phyloP scores from a whole-genome alignment of 371 early-diverging fungal genomes.

The Blakeslea trispora region DNA sequence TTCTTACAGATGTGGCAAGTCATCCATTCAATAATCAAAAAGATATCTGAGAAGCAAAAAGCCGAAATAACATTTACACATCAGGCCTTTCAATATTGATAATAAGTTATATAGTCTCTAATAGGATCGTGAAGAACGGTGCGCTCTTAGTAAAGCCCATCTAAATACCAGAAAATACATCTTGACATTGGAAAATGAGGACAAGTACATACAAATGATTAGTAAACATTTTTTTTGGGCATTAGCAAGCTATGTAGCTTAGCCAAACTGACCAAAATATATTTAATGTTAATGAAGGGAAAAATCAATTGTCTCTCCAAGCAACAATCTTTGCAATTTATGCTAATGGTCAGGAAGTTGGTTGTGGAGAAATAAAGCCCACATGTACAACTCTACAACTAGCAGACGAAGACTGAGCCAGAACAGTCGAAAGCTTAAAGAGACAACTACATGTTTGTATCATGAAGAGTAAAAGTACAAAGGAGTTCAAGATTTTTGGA shows the following conservation, averaged over 20 bases:
- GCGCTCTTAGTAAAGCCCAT: too few species aligned
- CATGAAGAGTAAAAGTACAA: constrained; percentile 3
- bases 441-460: constrained; percentile 2
- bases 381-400: not conserved
- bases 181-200: not conserved
- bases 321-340: not conserved
- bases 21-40: too few species aligned
- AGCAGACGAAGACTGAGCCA: constrained; percentile 3
- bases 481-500: constrained; percentile 2
- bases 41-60: too few species aligned
- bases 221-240: constrained; percentile 19
- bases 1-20: too few species aligned
- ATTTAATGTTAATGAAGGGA: not conserved
- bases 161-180: not conserved
- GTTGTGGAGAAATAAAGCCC: constrained; percentile 11
- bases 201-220: constrained; percentile 10
- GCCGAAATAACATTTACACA: too few species aligned
- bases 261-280: constrained; percentile 10
- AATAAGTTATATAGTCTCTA: too few species aligned
- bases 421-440: constrained; percentile 1
- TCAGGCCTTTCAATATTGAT: too few species aligned
- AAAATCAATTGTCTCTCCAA: not conserved
- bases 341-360: constrained; percentile 7
- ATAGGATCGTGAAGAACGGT: too few species aligned
- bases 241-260: constrained; percentile 11